Percentiles rank a stretch among this genome's conserved stretches.
Conservation (phyloP, 129 eudicot species). For the Silybum marianum region DNA sequence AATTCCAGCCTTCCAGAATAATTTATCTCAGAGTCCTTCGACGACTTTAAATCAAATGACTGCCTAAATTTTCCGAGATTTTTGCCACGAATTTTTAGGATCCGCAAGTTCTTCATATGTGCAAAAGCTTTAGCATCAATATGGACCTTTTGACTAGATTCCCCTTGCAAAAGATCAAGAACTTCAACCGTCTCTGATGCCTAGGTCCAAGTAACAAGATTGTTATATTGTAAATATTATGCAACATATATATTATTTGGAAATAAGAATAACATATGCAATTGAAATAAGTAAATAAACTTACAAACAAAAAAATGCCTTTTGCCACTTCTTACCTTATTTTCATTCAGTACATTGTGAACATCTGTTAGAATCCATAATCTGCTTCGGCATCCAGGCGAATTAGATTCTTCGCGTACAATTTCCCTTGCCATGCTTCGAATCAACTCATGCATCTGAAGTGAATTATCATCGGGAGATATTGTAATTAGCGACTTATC, state of each 20-base stretch:
- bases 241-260: not conserved
- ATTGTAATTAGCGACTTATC: not conserved
- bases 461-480: not conserved
- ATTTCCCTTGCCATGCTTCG: constrained; percentile 18
- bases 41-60: not conserved
- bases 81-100: no score
- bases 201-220: not conserved
- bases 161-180: no score
- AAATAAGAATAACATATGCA: no score
- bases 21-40: not conserved
- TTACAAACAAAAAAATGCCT: not conserved
- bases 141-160: no score
- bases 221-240: not conserved
- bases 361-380: not conserved
- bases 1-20: not conserved
- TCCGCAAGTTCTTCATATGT: no score
- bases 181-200: not conserved
- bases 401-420: constrained; percentile 6
- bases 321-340: not conserved
- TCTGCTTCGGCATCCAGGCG: not conserved
- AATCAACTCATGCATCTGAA: constrained; percentile 21
- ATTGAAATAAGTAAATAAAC: no score
- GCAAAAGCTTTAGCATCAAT: no score
- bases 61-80: not conserved
- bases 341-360: not conserved